Conservation (phyloP, 352 stramenopile genomes). For the Phytophthora syringae region DNA sequence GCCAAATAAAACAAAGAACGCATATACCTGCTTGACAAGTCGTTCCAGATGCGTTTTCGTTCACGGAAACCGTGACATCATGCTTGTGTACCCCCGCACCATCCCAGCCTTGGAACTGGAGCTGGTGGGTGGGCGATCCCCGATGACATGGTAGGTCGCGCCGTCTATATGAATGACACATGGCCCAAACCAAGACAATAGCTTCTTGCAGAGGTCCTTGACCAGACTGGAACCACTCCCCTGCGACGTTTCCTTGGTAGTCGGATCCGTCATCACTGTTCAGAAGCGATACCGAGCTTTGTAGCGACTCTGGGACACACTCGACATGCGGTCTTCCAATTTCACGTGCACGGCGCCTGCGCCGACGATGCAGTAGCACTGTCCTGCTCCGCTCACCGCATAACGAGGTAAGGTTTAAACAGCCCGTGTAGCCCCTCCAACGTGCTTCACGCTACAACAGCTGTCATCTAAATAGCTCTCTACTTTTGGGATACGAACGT, state of each 20-base stretch:
- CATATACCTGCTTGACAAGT: neutral
- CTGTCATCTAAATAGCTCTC: slow-evolving; percentile 11
- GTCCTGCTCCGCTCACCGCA: neutral
- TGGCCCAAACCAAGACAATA: neutral
- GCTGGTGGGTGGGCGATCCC: neutral
- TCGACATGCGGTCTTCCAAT: neutral
- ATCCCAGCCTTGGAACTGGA: neutral
- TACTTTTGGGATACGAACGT: neutral
- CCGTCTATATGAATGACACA: slow-evolving; percentile 4
- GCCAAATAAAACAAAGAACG: neutral
- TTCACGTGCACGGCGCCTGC: neutral
- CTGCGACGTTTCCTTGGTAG: slow-evolving; percentile 12
- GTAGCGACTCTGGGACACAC: neutral
- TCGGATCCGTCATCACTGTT: neutral
- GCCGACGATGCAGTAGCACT: slow-evolving; percentile 7
- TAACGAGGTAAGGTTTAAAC: slow-evolving; percentile 1
- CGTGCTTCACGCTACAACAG: neutral
- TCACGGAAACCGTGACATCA: neutral
- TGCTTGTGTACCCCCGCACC: neutral
- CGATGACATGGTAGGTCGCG: neutral
- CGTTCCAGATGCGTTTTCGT: neutral
- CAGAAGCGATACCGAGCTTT: neutral
- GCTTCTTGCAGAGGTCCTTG: neutral
- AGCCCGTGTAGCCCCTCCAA: neutral
- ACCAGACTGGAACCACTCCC: neutral